Evolutionary conservation across 208 protist species (phyloP).

Genomic region (Zelonia costaricensis): DNA sequence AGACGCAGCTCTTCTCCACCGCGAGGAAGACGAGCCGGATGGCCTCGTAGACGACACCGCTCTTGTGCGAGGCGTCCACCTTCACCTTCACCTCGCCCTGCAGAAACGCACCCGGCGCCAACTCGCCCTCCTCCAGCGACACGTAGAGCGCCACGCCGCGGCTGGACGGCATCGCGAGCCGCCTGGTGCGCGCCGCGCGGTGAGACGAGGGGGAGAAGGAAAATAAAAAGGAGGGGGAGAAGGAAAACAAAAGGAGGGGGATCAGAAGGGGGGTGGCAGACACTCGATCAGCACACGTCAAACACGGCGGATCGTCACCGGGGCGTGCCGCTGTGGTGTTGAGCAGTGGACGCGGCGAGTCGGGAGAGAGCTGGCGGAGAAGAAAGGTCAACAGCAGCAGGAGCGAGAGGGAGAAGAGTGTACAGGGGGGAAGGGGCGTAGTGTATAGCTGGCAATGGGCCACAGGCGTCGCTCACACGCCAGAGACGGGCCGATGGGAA

Average conservation of each 20-base stretch:
- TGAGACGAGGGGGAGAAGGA: not conserved
- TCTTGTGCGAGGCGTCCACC: slow-evolving; percentile 21
- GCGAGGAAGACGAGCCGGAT: slow-evolving; percentile 45
- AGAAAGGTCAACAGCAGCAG: too few relatives aligned
- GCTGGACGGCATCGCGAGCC: slow-evolving; percentile 31
- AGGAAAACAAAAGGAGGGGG: slow-evolving; percentile 4
- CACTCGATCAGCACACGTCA: not conserved
- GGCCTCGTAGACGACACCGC: slow-evolving; percentile 35
- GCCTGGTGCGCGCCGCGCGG: too few relatives aligned
- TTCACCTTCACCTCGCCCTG: slow-evolving; percentile 40
- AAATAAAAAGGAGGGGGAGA: not conserved
- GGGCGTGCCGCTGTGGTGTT: not conserved
- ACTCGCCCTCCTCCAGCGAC: slow-evolving; percentile 4
- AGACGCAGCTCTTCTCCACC: slow-evolving; percentile 45
- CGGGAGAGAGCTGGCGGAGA: too few relatives aligned
- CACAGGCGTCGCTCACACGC: too few relatives aligned
- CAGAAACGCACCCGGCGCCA: slow-evolving; percentile 29
- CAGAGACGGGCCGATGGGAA: too few relatives aligned
- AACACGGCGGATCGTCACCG: not conserved
- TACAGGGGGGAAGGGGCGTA: too few relatives aligned
- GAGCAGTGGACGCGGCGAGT: too few relatives aligned
- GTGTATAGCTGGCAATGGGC: too few relatives aligned
- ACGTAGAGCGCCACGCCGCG: slow-evolving; percentile 28
- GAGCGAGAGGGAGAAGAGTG: too few relatives aligned
- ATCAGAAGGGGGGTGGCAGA: slow-evolving; percentile 3